Evolutionary conservation across 129 eudicot species (phyloP).

Genomic region (Tagetes patula): DNA sequence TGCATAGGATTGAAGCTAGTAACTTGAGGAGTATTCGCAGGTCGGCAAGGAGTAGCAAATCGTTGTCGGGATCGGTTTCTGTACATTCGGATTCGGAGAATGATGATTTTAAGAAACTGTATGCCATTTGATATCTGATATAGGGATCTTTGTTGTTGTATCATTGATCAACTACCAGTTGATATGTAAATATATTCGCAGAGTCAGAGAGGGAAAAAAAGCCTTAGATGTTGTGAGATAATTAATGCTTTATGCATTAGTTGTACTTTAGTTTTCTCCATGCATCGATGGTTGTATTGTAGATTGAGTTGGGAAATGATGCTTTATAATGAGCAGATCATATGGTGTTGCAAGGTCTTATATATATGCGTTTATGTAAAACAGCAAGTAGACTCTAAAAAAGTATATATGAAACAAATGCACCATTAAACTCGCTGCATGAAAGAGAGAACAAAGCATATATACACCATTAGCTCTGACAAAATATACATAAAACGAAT

Average conservation of each 20-base stretch:
- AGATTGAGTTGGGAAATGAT: background rate
- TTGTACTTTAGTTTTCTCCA: background rate
- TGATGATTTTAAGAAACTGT: slow-evolving; percentile 48
- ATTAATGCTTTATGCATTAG: slow-evolving; percentile 15
- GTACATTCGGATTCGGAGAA: slow-evolving; percentile 48
- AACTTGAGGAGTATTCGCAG: slow-evolving; percentile 50
- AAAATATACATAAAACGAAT: no score
- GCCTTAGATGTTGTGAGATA: background rate
- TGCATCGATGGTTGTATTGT: background rate
- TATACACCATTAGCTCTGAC: no score
- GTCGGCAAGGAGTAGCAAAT: slow-evolving; percentile 54
- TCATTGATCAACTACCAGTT: background rate
- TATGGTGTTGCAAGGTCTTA: background rate
- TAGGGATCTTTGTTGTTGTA: slow-evolving; percentile 5
- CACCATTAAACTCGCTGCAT: no score
- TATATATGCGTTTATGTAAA: no score
- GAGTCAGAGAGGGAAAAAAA: background rate
- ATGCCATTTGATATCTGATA: slow-evolving; percentile 33
- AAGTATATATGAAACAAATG: no score
- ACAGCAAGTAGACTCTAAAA: no score
- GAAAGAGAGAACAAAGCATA: no score
- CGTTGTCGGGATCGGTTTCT: slow-evolving; percentile 53
- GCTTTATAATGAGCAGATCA: background rate
- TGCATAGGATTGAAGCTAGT: slow-evolving; percentile 65
- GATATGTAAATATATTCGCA: slow-evolving; percentile 25